These are phyloP conservation scores for Coniella vitis DNA, from an alignment of 2,329 filamentous ascomycete genomes.

Conservation along the genomic window DNA sequence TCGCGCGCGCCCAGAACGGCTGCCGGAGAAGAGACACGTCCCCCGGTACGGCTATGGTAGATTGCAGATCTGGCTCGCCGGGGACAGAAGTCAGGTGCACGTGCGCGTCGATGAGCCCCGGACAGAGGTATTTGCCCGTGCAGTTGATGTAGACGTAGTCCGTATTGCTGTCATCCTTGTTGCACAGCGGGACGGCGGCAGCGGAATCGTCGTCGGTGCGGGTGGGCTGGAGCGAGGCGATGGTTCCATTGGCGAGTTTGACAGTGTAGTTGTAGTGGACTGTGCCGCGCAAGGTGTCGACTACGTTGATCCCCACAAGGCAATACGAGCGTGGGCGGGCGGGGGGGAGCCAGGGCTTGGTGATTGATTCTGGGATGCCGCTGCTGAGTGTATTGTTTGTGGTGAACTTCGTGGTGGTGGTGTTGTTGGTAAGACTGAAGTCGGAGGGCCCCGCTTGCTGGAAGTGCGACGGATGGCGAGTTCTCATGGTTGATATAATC, in stretches of 20 bases:
- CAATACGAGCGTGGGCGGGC: constrained; percentile 29
- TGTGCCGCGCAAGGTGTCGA: constrained; percentile 31
- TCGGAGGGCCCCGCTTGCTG: no score
- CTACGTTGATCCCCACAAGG: constrained; percentile 36
- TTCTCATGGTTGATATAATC: background rate
- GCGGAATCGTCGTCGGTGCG: background rate
- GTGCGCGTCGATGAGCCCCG: constrained; percentile 46
- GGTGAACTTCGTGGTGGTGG: no score
- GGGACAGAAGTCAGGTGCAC: constrained; percentile 41
- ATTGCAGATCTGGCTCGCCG: constrained; percentile 30
- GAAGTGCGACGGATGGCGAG: background rate
- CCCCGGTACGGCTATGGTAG: constrained; percentile 28
- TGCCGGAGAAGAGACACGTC: constrained; percentile 36
- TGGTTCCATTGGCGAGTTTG: constrained; percentile 28
- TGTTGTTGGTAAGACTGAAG: no score
- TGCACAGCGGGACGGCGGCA: no score
- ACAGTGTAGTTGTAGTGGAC: constrained; percentile 26
- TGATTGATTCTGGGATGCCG: constrained; percentile 16
- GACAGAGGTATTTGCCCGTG: constrained; percentile 37
- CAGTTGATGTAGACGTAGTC: constrained; percentile 29
- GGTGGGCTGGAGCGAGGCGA: constrained; percentile 21
- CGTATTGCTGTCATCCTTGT: background rate
- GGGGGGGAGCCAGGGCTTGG: constrained; percentile 31
- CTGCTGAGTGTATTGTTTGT: no score
- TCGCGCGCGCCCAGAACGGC: constrained; percentile 40